phyloP scores from a whole-genome alignment of 139 green algal genomes.

The Trebouxia sp. region DNA sequence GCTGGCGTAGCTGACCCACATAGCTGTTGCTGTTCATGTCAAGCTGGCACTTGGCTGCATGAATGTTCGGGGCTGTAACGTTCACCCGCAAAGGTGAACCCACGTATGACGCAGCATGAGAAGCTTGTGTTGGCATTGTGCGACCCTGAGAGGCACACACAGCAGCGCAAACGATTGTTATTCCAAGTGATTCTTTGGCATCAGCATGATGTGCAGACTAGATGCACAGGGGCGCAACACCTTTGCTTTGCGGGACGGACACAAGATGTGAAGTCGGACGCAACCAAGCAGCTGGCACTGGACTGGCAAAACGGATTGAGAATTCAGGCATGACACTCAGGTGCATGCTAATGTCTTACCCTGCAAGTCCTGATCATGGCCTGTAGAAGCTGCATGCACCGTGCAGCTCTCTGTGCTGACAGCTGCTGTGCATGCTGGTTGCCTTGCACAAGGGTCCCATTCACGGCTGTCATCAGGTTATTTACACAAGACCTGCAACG shows the following conservation, averaged over 20 bases:
- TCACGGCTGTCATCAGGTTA: not conserved
- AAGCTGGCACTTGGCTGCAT: slow-evolving; percentile 24
- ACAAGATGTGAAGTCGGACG: not conserved
- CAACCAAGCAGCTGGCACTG: too few relatives aligned
- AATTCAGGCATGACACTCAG: too few relatives aligned
- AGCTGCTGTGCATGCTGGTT: not conserved
- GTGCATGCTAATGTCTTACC: slow-evolving; percentile 7
- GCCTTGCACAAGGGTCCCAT: not conserved
- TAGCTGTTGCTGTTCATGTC: slow-evolving; percentile 52
- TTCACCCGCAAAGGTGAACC: slow-evolving; percentile 33
- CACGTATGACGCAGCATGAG: slow-evolving; percentile 51
- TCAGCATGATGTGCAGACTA: too few relatives aligned
- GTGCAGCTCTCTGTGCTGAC: slow-evolving; percentile 22
- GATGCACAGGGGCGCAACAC: not conserved
- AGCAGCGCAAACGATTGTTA: too few relatives aligned
- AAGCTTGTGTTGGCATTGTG: slow-evolving; percentile 51
- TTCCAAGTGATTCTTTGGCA: too few relatives aligned
- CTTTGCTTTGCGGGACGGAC: not conserved
- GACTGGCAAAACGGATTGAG: too few relatives aligned
- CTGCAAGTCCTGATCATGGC: slow-evolving; percentile 21
- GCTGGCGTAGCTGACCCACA: slow-evolving; percentile 56
- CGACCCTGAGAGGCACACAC: too few relatives aligned
- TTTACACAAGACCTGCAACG: not conserved
- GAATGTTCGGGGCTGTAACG: slow-evolving; percentile 28
- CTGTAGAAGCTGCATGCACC: slow-evolving; percentile 34